These are phyloP conservation scores for Areca catechu DNA, from an alignment of 176 grass and related monocot genomes.

Conservation along the genomic window DNA sequence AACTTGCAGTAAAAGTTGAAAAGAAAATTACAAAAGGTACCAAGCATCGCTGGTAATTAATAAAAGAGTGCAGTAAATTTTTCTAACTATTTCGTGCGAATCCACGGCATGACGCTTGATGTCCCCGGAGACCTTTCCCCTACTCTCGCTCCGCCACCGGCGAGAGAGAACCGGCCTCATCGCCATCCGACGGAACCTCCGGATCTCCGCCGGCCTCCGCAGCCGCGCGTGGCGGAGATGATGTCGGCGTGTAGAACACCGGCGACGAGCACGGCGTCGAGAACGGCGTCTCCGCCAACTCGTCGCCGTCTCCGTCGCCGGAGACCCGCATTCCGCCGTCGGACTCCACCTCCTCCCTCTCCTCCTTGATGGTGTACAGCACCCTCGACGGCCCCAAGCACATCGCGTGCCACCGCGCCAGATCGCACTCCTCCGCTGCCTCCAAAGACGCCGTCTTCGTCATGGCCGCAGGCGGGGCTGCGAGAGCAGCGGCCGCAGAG, in stretches of 20 bases:
- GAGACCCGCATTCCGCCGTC: no score
- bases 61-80: no score
- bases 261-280: background rate
- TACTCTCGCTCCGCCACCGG: no score
- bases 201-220: background rate
- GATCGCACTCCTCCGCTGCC: constrained; percentile 5
- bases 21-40: no score
- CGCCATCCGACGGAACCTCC: no score
- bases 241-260: constrained; percentile 8
- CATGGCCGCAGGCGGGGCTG: background rate
- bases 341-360: background rate
- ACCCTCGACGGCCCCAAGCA: constrained; percentile 13
- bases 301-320: background rate
- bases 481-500: background rate
- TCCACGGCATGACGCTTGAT: no score
- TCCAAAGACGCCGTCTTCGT: background rate
- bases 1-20: no score
- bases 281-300: constrained; percentile 1
- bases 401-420: constrained; percentile 3
- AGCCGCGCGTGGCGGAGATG: background rate
- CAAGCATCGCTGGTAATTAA: no score
- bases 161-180: no score
- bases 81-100: no score
- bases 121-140: no score
- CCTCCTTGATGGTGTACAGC: constrained; percentile 19